A percentile compares a stretch with the other conserved stretches of the same genome.
These are phyloP conservation scores for Morella rubra DNA, from an alignment of 306 rosid species.

Conservation along the genomic window DNA sequence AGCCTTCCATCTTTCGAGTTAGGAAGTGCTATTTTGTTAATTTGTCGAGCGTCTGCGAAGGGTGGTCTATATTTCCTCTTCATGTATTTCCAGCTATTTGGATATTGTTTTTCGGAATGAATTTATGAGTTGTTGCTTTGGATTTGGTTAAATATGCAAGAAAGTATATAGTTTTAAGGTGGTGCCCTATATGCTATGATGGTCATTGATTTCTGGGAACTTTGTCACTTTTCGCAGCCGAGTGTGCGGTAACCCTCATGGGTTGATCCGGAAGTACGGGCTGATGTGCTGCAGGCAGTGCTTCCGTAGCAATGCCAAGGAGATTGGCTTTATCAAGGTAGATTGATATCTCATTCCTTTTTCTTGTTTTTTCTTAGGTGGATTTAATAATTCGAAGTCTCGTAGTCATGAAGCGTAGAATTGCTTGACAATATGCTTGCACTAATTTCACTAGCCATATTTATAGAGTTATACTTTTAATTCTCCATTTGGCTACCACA, in stretches of 20 bases:
- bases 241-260: slow-evolving; percentile 62
- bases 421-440: neutral
- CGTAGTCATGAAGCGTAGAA: too few species aligned
- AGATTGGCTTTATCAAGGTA: slow-evolving; percentile 60
- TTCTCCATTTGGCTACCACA: neutral
- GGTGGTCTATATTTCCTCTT: too few species aligned
- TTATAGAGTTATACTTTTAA: neutral
- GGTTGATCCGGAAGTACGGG: slow-evolving; percentile 53
- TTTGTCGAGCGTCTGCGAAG: too few species aligned
- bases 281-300: slow-evolving; percentile 67
- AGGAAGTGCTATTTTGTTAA: too few species aligned
- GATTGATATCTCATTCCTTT: neutral
- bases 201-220: neutral
- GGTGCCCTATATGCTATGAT: neutral
- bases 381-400: neutral
- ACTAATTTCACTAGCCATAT: neutral
- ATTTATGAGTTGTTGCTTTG: too few species aligned
- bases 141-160: neutral
- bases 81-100: neutral
- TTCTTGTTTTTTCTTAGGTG: too few species aligned
- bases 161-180: neutral
- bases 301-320: slow-evolving; percentile 65
- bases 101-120: too few species aligned
- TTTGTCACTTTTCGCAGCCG: slow-evolving; percentile 36
- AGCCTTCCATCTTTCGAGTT: too few species aligned